These are phyloP conservation scores for Hypoxylon sp. DNA, from an alignment of 2,329 filamentous ascomycete genomes.

Conservation along the genomic window DNA sequence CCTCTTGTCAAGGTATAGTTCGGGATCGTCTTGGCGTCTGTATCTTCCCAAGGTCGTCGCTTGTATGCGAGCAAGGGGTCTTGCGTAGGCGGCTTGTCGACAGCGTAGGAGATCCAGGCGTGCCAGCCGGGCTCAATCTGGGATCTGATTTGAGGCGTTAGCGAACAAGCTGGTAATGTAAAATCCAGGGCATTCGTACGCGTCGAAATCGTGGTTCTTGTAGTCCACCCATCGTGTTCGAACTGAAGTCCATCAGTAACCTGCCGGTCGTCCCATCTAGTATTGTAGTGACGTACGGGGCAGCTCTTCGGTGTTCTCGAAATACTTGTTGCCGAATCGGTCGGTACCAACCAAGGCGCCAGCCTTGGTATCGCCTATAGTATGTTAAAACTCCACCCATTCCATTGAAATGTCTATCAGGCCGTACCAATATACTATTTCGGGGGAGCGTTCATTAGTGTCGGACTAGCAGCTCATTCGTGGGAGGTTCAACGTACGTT, in stretches of 20 bases:
- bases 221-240: constrained; percentile 98
- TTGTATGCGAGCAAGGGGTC: constrained; percentile 79
- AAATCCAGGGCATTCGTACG: constrained; percentile 62
- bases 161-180: neutral
- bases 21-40: constrained; percentile 74
- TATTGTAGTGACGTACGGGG: constrained; percentile 73
- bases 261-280: neutral
- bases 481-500: constrained; percentile 73
- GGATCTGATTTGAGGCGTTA: constrained; percentile 60
- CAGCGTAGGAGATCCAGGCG: constrained; percentile 94
- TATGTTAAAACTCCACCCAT: constrained; percentile 26
- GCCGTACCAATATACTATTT: constrained; percentile 68
- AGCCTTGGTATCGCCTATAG: constrained; percentile 92
- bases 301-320: constrained; percentile 94
- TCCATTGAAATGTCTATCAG: neutral
- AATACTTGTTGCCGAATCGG: constrained; percentile 97
- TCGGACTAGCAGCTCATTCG: constrained; percentile 43
- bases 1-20: constrained; percentile 81
- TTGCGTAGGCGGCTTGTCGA: constrained; percentile 85
- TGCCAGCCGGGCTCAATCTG: constrained; percentile 98
- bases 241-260: constrained; percentile 65
- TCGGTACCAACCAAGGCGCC: constrained; percentile 88
- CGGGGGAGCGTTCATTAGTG: constrained; percentile 46
- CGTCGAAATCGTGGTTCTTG: constrained; percentile 85
- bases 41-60: constrained; percentile 80